Evolutionary conservation across 306 rosid species (phyloP), one percentile per base, ranked within the genome.

Genomic region (Hippophae rhamnoides): DNA sequence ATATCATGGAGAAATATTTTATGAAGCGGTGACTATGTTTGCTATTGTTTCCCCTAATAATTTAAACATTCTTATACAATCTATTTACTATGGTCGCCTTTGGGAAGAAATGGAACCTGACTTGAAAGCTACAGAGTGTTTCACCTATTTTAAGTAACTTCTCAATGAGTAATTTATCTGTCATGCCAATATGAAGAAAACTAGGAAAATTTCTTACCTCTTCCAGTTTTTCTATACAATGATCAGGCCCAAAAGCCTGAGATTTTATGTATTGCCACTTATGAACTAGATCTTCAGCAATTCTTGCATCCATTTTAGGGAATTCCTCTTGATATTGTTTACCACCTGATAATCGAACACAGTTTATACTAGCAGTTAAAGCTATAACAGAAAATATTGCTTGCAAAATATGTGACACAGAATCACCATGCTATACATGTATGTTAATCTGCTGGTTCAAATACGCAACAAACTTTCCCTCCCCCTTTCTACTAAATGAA

Each of bases 231-330:
- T 45, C 86, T 23, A 85, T 61, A 51, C 58, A 56, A 78, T 88
- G 99, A 49, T 73, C 87, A 46, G 95, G 85, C 76, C 99, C 95
- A 69, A 92, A 92, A 52, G 95, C 99, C 67, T 71, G 78, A 56
- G 95, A 87, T 76, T 88, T 92, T 18, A 88, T 77, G 64, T 67
- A 69, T 69, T 92, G 99, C 99, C 99, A 88, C 70, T 83, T 80
- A 57, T 84, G 88, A 68, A 92, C 99, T 18, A 92, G 66, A 76
- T 69, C 78, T 80, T 88, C 99, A 13, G 99, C 99, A 78, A 80
- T 70, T 76, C 87, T 86, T 57, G 93, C 95, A 76, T 85, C 87
- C 93, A 88, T 85, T 73, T 81, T 85, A 31, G 86, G 85, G 46
- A 71, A 69, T 60, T 73, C 83, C 69, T 80, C 90, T 7, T 44